Evolutionary conservation across 495 filamentous ascomycete species (phyloP), one percentile per base, ranked within the genome.

Genomic region (Penicillium canescens): DNA sequence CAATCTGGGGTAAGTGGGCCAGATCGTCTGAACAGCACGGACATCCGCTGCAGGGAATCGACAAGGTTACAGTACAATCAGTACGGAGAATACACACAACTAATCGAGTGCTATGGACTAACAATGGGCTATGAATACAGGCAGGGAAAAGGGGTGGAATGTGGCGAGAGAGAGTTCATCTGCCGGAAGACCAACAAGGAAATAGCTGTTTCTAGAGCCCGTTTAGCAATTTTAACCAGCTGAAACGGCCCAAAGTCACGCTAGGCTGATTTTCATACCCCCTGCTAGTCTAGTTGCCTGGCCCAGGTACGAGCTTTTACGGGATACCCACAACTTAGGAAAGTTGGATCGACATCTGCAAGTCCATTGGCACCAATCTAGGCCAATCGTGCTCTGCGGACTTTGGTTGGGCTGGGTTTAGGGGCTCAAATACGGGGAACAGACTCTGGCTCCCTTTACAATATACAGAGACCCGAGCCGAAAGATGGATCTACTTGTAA

Each of bases 1-100:
- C 62, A 71, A 73, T 73, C 72, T 71, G 72, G 72, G 72, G 72
- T 69, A 72, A 72, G 72, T 75, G 72, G 72, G 65, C 67, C 67
- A 65, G 66, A 73, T 73, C 72, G 58, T 63, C 55, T 63, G 50
- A 61, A 59, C 62, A 66, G 70, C 70, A 73, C 68, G 60, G 70
- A 73, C 68, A 66, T 62, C 61, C 57, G 62, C 65, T 70, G 67
- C 69, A 72, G 59, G 65, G 56, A 60, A 66, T 64, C 14, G 52
- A 62, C 64, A 45, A 46, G 56, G 52, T 56, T 62, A 31, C 8
- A 24, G 28, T 18, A 31, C 8, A 31, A 31, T 31, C 28, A 31
- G 6, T 31, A 31, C 8, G 6, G 28, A 8, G 18, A 4, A 7
- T 10, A 31, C 9, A 31, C 28, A 7, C 28, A 31, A 31, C 28